Conservation (phyloP, 768 basidiomycete genomes). For the Lactarius trivialis region DNA sequence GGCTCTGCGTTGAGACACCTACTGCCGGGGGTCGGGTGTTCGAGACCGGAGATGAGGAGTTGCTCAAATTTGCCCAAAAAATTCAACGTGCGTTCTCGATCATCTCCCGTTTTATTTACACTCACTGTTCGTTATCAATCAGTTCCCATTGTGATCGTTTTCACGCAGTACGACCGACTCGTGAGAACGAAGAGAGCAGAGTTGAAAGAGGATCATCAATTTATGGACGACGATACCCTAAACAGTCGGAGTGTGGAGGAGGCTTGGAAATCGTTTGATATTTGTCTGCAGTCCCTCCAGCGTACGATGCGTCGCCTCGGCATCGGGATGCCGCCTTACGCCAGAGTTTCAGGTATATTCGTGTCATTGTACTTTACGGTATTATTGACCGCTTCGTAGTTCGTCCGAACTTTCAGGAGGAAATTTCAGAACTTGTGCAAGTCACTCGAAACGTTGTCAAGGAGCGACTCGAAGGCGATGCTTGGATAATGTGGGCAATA, state of each 20-base stretch:
- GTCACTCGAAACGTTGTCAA: neutral
- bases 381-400: neutral
- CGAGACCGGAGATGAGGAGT: neutral
- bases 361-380: neutral
- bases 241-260: neutral
- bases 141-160: neutral
- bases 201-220: neutral
- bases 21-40: neutral
- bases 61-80: neutral
- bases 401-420: neutral
- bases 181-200: neutral
- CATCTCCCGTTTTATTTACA: neutral
- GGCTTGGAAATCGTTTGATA: neutral
- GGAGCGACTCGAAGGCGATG: neutral
- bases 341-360: neutral
- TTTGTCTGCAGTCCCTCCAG: neutral
- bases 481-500: neutral
- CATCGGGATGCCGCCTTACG: neutral
- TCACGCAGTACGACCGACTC: neutral
- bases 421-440: neutral
- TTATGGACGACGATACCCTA: neutral
- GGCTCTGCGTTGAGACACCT: conserved; percentile 28
- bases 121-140: neutral
- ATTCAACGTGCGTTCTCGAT: neutral
- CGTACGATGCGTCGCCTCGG: neutral